A percentile compares a stretch with the other conserved stretches of the same genome.
Conservation (phyloP, 179 eudicot species). For the Beta lomatogona region DNA sequence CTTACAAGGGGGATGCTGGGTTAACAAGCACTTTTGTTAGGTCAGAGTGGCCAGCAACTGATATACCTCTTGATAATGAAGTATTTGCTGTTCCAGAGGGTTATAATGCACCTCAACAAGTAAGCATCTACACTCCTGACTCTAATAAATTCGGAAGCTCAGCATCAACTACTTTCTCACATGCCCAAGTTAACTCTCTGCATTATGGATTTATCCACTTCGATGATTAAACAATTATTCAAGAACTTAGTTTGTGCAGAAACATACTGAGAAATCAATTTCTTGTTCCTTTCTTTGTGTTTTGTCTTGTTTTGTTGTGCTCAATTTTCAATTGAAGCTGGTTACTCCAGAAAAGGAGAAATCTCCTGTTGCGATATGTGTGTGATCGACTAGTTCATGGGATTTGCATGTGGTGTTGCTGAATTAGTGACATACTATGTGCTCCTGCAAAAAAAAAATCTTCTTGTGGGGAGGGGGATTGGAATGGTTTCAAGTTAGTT, state of each 20-base stretch:
- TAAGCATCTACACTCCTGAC: conserved; percentile 33
- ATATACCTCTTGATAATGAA: conserved; percentile 82
- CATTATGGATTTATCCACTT: not conserved
- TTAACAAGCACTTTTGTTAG: conserved; percentile 75
- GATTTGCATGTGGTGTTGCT: not conserved
- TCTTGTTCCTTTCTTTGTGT: not conserved
- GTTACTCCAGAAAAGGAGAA: not conserved
- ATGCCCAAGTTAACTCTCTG: not conserved
- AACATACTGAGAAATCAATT: not conserved
- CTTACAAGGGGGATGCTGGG: conserved; percentile 57
- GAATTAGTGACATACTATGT: not conserved
- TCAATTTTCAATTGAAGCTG: not conserved
- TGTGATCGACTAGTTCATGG: not conserved
- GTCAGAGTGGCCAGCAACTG: conserved; percentile 77
- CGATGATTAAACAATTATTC: not conserved
- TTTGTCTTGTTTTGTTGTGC: not conserved
- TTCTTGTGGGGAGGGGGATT: not conserved
- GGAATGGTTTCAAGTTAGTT: not conserved
- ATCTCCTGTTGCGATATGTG: not conserved
- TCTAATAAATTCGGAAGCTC: not conserved
- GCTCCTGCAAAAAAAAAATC: not conserved
- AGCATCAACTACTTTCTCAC: not conserved
- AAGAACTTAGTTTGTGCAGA: not conserved
- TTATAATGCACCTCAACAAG: conserved; percentile 95
- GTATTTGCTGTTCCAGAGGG: conserved; percentile 78